Conservation (phyloP, 306 rosid species). For the Corylus heterophylla region DNA sequence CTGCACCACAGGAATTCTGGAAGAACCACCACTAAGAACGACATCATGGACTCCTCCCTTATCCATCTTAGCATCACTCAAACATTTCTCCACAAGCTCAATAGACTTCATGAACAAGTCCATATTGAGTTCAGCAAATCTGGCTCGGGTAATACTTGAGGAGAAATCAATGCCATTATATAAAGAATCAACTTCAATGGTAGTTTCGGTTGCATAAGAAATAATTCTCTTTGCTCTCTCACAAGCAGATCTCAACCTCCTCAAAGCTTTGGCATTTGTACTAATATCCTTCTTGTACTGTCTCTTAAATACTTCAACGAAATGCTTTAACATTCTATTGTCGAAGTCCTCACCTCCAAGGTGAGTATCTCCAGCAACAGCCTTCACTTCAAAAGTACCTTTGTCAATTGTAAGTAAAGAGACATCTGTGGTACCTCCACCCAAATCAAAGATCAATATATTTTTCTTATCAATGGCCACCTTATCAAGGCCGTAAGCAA, state of each 20-base stretch:
- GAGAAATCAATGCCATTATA: conserved; percentile 20
- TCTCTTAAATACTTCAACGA: conserved; percentile 19
- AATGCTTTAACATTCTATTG: conserved; percentile 27
- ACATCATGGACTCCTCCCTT: conserved; percentile 20
- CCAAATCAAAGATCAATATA: conserved; percentile 19
- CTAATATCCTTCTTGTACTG: conserved; percentile 20
- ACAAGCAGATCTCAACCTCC: conserved; percentile 7
- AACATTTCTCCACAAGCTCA: conserved; percentile 21
- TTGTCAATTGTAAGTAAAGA: conserved; percentile 7
- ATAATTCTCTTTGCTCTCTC: conserved; percentile 20
- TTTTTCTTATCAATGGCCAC: not conserved
- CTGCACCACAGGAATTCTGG: conserved; percentile 28
- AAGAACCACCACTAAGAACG: conserved; percentile 27
- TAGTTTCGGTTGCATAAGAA: not conserved
- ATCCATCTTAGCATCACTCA: conserved; percentile 22
- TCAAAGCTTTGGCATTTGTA: not conserved
- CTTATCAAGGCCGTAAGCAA: conserved; percentile 15
- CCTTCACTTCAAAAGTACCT: conserved; percentile 3
- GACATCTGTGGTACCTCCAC: conserved; percentile 19
- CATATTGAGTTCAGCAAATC: conserved; percentile 26
- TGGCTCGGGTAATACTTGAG: conserved; percentile 23
- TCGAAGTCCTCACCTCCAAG: conserved; percentile 41
- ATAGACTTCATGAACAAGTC: conserved; percentile 28
- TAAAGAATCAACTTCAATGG: conserved; percentile 6
- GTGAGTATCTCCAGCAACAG: conserved; percentile 39